Percentiles rank a stretch among this genome's conserved stretches.
These are phyloP conservation scores for Phoma sp. DNA, from an alignment of 2,329 filamentous ascomycete species.

Conservation along the genomic window DNA sequence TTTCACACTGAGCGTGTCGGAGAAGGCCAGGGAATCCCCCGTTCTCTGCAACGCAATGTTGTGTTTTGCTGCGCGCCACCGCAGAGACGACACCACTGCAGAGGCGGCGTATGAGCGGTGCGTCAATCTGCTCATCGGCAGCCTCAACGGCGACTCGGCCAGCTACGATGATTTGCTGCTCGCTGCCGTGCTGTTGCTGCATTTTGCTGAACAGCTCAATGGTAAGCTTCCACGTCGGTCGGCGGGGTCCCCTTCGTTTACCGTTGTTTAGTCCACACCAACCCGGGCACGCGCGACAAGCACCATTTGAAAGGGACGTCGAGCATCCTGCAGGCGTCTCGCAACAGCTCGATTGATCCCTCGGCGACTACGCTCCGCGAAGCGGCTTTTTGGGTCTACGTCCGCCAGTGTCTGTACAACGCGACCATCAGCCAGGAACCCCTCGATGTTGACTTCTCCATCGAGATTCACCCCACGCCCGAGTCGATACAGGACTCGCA, in stretches of 20 bases:
- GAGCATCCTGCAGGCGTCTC: constrained; percentile 37
- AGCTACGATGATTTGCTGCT: constrained; percentile 37
- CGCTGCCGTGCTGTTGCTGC: constrained; percentile 40
- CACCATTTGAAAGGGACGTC: constrained; percentile 39
- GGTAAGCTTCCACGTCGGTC: constrained; percentile 12
- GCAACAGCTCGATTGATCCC: constrained; percentile 34
- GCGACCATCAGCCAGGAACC: constrained; percentile 41
- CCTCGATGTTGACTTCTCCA: constrained; percentile 36
- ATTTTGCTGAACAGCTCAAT: constrained; percentile 40
- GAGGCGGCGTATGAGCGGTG: constrained; percentile 35
- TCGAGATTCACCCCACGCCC: constrained; percentile 30
- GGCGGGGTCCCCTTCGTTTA: too few species aligned
- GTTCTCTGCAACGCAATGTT: constrained; percentile 35
- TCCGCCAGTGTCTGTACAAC: constrained; percentile 41
- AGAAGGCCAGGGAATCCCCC: constrained; percentile 30
- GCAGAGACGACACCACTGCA: constrained; percentile 20
- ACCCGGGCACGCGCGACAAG: constrained; percentile 31
- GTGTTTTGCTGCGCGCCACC: constrained; percentile 39
- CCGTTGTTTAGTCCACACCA: background rate
- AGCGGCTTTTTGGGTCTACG: constrained; percentile 44
- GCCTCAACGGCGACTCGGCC: constrained; percentile 28
- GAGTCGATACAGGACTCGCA: constrained; percentile 25
- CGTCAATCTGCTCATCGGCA: constrained; percentile 36
- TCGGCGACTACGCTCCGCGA: constrained; percentile 38
- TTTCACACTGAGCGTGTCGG: constrained; percentile 36